phyloP scores from a whole-genome alignment of 805 yeast genomes.

The Cyberlindnera misumaiensis region DNA sequence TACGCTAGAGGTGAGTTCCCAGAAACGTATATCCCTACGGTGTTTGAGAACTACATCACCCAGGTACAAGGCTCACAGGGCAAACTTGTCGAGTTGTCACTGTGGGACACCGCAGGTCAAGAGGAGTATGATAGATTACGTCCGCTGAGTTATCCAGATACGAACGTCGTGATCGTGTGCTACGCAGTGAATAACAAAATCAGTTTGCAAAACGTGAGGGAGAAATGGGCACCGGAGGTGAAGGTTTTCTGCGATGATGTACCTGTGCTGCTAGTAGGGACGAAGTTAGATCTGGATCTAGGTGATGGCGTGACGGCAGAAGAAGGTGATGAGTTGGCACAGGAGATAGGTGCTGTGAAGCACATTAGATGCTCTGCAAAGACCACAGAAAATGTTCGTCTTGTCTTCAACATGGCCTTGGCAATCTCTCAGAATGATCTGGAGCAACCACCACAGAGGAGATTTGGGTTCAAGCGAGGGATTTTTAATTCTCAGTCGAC shows the following conservation, averaged over 20 bases:
- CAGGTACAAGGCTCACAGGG: conserved; percentile 41
- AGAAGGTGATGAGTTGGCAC: conserved; percentile 35
- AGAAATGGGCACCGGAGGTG: conserved; percentile 86
- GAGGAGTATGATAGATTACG: conserved; percentile 79
- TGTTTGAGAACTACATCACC: conserved; percentile 72
- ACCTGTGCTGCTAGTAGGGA: conserved; percentile 76
- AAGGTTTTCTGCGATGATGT: conserved; percentile 74
- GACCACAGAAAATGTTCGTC: conserved; percentile 54
- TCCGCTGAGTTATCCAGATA: conserved; percentile 75
- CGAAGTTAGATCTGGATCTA: conserved; percentile 58
- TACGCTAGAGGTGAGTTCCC: conserved; percentile 71
- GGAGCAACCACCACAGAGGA: conserved; percentile 1
- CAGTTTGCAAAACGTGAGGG: conserved; percentile 66
- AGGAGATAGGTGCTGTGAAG: conserved; percentile 57
- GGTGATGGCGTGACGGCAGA: conserved; percentile 38
- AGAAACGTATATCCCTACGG: conserved; percentile 69
- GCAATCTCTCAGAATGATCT: conserved; percentile 18
- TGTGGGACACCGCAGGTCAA: conserved; percentile 92
- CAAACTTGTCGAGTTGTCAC: conserved; percentile 56
- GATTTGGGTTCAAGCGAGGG: conserved; percentile 2
- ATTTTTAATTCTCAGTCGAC: background rate
- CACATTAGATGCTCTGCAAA: conserved; percentile 81
- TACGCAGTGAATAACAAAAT: conserved; percentile 59
- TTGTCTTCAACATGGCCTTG: conserved; percentile 59
- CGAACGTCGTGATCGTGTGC: conserved; percentile 67